These are phyloP conservation scores for Pseudonectria foliicola DNA, from an alignment of 2,329 filamentous ascomycete genomes.

Conservation along the genomic window DNA sequence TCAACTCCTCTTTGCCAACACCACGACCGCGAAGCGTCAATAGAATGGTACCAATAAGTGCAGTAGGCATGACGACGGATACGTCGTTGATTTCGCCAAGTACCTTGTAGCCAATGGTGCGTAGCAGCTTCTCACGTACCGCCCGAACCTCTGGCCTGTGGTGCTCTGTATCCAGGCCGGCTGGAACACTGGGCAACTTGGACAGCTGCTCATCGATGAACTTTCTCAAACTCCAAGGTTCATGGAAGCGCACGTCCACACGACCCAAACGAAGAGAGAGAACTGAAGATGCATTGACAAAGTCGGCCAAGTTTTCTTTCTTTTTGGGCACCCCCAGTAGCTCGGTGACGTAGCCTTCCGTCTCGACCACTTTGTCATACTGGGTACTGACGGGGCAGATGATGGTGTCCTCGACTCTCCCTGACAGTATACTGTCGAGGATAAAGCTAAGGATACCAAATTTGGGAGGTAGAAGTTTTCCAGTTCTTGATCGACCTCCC, in stretches of 20 bases:
- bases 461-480: slow-evolving; percentile 88
- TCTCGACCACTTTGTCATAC: slow-evolving; percentile 98
- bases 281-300: slow-evolving; percentile 82
- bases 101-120: slow-evolving; percentile 86
- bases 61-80: slow-evolving; percentile 96
- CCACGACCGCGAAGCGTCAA: slow-evolving; percentile 86
- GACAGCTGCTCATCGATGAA: slow-evolving; percentile 75
- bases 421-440: slow-evolving; percentile 81
- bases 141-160: slow-evolving; percentile 42
- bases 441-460: slow-evolving; percentile 93
- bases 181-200: slow-evolving; percentile 37
- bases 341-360: slow-evolving; percentile 92
- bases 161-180: slow-evolving; percentile 38
- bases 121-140: slow-evolving; percentile 64
- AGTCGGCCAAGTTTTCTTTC: slow-evolving; percentile 86
- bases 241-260: slow-evolving; percentile 92
- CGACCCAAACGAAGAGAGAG: slow-evolving; percentile 82
- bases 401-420: slow-evolving; percentile 81
- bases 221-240: slow-evolving; percentile 82
- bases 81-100: slow-evolving; percentile 92
- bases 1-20: slow-evolving; percentile 78
- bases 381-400: slow-evolving; percentile 96
- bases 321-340: slow-evolving; percentile 90
- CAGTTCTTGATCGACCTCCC: slow-evolving; percentile 84
- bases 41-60: slow-evolving; percentile 87